Evolutionary conservation across 352 stramenopile genomes (phyloP).

Genomic region (Phytophthora europaea): DNA sequence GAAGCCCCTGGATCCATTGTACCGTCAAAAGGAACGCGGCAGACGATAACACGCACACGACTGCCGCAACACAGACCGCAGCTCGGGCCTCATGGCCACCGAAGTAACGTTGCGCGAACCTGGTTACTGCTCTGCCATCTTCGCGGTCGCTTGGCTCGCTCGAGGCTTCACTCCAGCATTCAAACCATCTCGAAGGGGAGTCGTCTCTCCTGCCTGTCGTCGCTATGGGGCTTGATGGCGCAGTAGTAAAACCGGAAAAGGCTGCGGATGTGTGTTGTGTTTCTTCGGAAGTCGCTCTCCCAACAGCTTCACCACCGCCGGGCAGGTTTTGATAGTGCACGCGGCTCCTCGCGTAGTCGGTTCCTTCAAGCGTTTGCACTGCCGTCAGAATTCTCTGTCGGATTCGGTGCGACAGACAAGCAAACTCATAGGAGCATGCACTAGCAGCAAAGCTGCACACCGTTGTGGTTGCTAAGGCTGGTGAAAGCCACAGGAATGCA

Average conservation of each 20-base stretch:
- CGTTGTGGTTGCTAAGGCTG: constrained; percentile 59
- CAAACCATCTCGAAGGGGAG: neutral
- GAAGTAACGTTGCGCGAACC: constrained; percentile 5
- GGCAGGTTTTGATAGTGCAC: neutral
- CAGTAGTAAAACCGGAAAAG: neutral
- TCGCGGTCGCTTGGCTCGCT: neutral
- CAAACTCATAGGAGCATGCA: constrained; percentile 63
- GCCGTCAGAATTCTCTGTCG: constrained; percentile 37
- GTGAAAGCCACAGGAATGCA: constrained; percentile 63
- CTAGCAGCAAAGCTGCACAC: constrained; percentile 52
- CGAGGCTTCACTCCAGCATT: neutral
- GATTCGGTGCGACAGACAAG: constrained; percentile 64
- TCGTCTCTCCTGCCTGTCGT: neutral
- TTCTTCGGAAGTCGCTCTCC: neutral
- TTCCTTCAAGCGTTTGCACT: constrained; percentile 13
- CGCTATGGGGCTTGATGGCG: neutral
- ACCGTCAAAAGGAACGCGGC: neutral
- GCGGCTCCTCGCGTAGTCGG: neutral
- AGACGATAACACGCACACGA: neutral
- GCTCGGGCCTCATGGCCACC: neutral
- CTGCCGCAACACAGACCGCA: neutral
- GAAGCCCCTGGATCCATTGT: neutral
- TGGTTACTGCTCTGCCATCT: constrained; percentile 2
- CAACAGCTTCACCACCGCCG: neutral
- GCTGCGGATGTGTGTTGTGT: neutral